Percentiles rank a stretch among this genome's conserved stretches.
phyloP scores from a whole-genome alignment of 306 rosid species.

The Rosa lucieae region DNA sequence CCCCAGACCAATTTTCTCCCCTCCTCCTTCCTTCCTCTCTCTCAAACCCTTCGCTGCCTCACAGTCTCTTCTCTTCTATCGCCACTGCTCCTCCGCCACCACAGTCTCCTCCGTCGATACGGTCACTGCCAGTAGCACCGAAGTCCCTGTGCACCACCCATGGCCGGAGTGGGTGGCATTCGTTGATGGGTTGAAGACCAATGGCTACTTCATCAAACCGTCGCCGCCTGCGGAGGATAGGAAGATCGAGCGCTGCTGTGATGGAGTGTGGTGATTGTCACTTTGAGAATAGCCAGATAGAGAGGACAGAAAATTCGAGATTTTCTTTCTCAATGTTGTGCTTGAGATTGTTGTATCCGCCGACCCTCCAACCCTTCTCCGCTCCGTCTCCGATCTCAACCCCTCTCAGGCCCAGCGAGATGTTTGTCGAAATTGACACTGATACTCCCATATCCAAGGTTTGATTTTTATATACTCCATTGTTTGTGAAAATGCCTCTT shows the following conservation, averaged over 20 bases:
- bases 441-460: constrained; percentile 40
- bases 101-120: constrained; percentile 7
- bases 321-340: no score
- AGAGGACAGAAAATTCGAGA: no score
- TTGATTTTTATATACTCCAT: background rate
- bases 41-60: constrained; percentile 32
- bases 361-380: constrained; percentile 11
- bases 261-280: no score
- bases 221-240: constrained; percentile 18
- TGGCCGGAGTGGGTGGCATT: constrained; percentile 96
- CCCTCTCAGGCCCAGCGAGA: constrained; percentile 23
- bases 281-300: no score
- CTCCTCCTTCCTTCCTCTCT: constrained; percentile 29
- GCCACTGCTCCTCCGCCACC: constrained; percentile 30
- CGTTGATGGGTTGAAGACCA: constrained; percentile 63
- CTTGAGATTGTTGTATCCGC: background rate
- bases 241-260: no score
- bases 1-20: constrained; percentile 22
- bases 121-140: constrained; percentile 17
- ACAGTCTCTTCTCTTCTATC: constrained; percentile 25
- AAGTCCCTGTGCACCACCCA: constrained; percentile 49
- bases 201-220: constrained; percentile 58
- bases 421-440: constrained; percentile 12
- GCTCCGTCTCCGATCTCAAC: constrained; percentile 27
- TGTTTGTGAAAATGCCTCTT: background rate